Conservation (phyloP, 2,329 filamentous ascomycete species). For the Penicillium verrucosum region DNA sequence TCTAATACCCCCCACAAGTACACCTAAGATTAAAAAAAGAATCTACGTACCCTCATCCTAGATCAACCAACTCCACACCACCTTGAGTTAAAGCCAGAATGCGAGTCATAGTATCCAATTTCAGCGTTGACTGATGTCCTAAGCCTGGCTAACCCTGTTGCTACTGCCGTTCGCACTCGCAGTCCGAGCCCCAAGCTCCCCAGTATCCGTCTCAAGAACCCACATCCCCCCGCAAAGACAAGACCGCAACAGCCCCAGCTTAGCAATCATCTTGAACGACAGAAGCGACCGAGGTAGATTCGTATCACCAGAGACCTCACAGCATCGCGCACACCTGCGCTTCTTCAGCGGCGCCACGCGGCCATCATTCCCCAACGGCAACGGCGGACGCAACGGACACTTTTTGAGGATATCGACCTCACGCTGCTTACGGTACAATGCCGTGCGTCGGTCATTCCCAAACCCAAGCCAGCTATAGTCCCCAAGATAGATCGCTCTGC, state of each 20-base stretch:
- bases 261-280: slow-evolving; percentile 39
- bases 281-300: slow-evolving; percentile 35
- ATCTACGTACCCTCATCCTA: background rate
- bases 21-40: background rate
- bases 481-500: slow-evolving; percentile 67
- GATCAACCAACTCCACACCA: background rate
- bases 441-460: slow-evolving; percentile 55
- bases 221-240: slow-evolving; percentile 45
- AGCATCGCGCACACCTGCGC: slow-evolving; percentile 59
- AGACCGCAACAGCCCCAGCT: slow-evolving; percentile 35
- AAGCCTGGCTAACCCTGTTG: background rate
- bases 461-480: slow-evolving; percentile 69
- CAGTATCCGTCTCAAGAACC: slow-evolving; percentile 31
- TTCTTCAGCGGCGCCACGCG: slow-evolving; percentile 20
- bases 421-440: slow-evolving; percentile 59
- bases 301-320: slow-evolving; percentile 64
- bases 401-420: slow-evolving; percentile 59
- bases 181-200: background rate
- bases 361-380: slow-evolving; percentile 10
- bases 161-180: background rate
- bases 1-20: background rate
- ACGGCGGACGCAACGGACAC: slow-evolving; percentile 31
- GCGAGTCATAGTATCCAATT: background rate
- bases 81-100: background rate
- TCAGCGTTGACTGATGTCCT: background rate